Percentiles rank a stretch among this genome's conserved stretches.
Conservation (phyloP, 495 filamentous ascomycete genomes). For the Platismatia glauca region DNA sequence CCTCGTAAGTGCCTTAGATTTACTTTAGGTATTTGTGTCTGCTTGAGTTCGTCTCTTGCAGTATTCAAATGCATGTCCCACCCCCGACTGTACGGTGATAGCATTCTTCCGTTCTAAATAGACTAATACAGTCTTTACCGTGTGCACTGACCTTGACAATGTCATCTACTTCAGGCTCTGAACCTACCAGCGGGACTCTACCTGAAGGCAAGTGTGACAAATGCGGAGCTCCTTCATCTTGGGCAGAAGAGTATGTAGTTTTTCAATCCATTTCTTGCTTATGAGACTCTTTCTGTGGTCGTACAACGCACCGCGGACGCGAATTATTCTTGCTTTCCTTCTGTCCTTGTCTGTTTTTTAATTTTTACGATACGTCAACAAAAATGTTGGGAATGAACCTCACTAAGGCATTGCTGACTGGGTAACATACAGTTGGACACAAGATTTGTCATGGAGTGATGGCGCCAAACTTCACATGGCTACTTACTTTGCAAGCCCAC, state of each 20-base stretch:
- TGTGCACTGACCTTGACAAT: background rate
- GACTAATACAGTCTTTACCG: background rate
- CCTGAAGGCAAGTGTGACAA: background rate
- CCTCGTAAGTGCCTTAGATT: background rate
- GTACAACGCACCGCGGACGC: background rate
- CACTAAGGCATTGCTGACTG: background rate
- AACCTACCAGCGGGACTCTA: background rate
- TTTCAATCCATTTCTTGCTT: background rate
- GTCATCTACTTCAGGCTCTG: background rate
- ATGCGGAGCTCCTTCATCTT: background rate
- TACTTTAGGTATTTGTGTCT: background rate
- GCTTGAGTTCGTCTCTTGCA: background rate
- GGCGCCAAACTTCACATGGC: background rate
- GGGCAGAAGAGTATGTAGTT: background rate
- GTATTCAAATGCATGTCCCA: too few relatives aligned
- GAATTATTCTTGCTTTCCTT: background rate
- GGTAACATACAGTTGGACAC: background rate
- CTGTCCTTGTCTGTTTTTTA: background rate
- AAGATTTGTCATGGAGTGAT: background rate
- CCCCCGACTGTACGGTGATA: too few relatives aligned
- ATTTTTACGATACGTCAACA: background rate
- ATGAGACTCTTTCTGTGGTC: background rate
- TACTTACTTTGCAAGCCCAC: conserved; percentile 1
- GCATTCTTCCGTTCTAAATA: background rate
- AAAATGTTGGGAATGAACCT: background rate